Base-by-base conservation (phyloP, 805 yeast genomes). In the Ogataea populi-albae region DNA sequence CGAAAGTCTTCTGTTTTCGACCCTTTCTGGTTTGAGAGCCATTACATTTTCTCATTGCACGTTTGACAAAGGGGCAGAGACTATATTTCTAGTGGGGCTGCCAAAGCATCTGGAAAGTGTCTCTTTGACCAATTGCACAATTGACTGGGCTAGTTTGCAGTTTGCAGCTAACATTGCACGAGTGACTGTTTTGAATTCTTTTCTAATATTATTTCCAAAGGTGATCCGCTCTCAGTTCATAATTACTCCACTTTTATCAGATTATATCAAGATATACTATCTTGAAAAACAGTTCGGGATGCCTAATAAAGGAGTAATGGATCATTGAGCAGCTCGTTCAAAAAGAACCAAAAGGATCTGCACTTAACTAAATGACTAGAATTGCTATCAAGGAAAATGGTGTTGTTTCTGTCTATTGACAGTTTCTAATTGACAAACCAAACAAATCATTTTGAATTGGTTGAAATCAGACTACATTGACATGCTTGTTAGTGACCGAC, bases 211-310 rank as follows among this genome's bases (percentile, higher is more conserved):
- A 17, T 44, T 44, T 20, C 28, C 38, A 3, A 2, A 15, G 2
- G n/a, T 7, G 4, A 23, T 40, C 5, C 11, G 14, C 21, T 6
- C 16, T 3, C 16, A 19, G 10, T 44, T 40, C 37, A 40, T 26
- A 18, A 18, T 40, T 7, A 40, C 43, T 4, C 48, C 48, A 4
- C 30, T 44, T 15, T 26, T 44, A n/a, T 44, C 48, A 5, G 48
- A 44, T 19, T 44, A 37, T 18, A 40, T 44, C 32, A 44, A 44
- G 26, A 44, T 44, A 23, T 44, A 44, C 22, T 45, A 44, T 26
- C 28, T 44, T 9, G 46, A 42, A 23, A 35, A 39, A 12, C 28
- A 29, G 17, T 38, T 37, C 26, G 5, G 15, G 11, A 19, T 4
- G 23, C 17, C 32, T 28, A 15, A n/a, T n/a, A n/a, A n/a, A n/a